These are phyloP conservation scores for Elongisporangium undulatum DNA, from an alignment of 352 stramenopile genomes.

Conservation along the genomic window DNA sequence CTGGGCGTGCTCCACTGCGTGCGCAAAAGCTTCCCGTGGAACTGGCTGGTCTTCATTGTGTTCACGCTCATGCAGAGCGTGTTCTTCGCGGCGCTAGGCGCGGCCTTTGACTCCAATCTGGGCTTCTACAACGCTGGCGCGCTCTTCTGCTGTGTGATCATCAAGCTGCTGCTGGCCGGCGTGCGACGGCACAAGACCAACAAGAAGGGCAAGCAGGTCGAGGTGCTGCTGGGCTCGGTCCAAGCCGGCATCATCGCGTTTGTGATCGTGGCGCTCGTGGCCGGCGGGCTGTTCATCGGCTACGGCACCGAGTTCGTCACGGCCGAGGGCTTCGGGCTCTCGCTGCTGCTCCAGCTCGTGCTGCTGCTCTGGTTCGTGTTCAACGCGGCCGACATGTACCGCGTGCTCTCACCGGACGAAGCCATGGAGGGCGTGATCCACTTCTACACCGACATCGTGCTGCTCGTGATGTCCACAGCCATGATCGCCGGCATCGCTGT, in stretches of 20 bases:
- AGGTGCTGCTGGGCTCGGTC: slow-evolving; percentile 24
- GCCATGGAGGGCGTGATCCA: slow-evolving; percentile 69
- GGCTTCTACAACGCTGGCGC: slow-evolving; percentile 33
- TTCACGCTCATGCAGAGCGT: slow-evolving; percentile 36
- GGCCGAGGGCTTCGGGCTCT: slow-evolving; percentile 27
- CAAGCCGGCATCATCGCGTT: slow-evolving; percentile 25
- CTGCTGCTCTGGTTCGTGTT: slow-evolving; percentile 51
- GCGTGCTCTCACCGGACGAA: slow-evolving; percentile 52
- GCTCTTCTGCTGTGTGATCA: slow-evolving; percentile 34
- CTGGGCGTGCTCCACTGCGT: slow-evolving; percentile 31
- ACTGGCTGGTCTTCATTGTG: slow-evolving; percentile 36
- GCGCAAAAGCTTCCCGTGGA: slow-evolving; percentile 37
- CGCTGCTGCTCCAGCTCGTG: slow-evolving; percentile 34
- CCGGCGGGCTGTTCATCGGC: slow-evolving; percentile 19
- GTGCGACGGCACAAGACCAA: slow-evolving; percentile 7
- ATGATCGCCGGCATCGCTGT: slow-evolving; percentile 26
- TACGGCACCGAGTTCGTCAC: slow-evolving; percentile 26
- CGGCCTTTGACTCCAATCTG: slow-evolving; percentile 30
- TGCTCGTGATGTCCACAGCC: slow-evolving; percentile 34
- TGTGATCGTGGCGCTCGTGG: slow-evolving; percentile 12
- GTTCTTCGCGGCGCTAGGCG: slow-evolving; percentile 30
- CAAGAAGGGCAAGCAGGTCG: slow-evolving; percentile 5
- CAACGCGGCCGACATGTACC: slow-evolving; percentile 51
- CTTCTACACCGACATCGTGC: slow-evolving; percentile 61
- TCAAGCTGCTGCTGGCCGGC: slow-evolving; percentile 34